phyloP scores from a whole-genome alignment of 768 basidiomycete genomes.

The Tremella fuciformis region DNA sequence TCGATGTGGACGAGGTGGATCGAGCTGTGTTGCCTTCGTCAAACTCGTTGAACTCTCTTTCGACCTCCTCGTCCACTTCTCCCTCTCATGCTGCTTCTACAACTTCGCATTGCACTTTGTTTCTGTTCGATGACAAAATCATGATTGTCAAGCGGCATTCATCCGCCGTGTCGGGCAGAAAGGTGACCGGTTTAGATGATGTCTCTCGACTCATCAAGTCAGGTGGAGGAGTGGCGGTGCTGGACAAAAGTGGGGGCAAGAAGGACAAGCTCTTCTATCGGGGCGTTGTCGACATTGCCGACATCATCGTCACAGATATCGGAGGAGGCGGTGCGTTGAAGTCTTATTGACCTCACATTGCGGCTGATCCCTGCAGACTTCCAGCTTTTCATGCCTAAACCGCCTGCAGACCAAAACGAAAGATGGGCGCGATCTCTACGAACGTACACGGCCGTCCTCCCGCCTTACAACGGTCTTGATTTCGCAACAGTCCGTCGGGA shows the following conservation, averaged over 20 bases:
- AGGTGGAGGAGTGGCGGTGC: slow-evolving; percentile 64
- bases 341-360: neutral
- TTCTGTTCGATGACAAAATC: slow-evolving; percentile 91
- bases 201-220: slow-evolving; percentile 56
- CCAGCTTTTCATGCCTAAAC: slow-evolving; percentile 76
- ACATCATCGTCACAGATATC: slow-evolving; percentile 70
- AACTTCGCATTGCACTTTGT: slow-evolving; percentile 69
- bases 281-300: slow-evolving; percentile 78
- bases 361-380: slow-evolving; percentile 61
- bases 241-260: slow-evolving; percentile 60
- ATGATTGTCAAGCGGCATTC: slow-evolving; percentile 78
- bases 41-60: slow-evolving; percentile 16
- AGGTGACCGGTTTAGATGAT: slow-evolving; percentile 62
- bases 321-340: slow-evolving; percentile 71
- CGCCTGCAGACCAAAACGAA: slow-evolving; percentile 76
- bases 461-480: slow-evolving; percentile 66
- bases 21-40: slow-evolving; percentile 23
- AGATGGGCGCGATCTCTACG: slow-evolving; percentile 88
- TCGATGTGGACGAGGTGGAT: slow-evolving; percentile 78
- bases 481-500: slow-evolving; percentile 63
- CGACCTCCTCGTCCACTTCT: slow-evolving; percentile 57
- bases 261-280: slow-evolving; percentile 79
- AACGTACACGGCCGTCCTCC: slow-evolving; percentile 70
- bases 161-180: slow-evolving; percentile 41
- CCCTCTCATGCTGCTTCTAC: slow-evolving; percentile 39